These are phyloP conservation scores for Cercospora brassicicola DNA, from an alignment of 2,329 filamentous ascomycete genomes.

Conservation along the genomic window DNA sequence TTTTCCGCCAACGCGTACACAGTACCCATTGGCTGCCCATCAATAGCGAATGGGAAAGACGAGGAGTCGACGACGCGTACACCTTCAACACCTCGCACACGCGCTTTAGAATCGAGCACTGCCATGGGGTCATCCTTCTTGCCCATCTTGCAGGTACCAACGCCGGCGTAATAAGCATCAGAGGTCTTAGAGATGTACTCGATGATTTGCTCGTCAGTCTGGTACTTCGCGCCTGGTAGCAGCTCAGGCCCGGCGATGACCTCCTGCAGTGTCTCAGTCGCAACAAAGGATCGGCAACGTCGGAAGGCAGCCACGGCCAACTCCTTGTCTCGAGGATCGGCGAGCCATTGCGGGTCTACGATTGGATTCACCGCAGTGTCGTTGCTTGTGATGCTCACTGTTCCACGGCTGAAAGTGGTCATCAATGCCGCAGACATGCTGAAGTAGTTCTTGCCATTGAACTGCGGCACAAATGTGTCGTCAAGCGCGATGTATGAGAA, in stretches of 20 bases:
- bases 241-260: constrained; percentile 23
- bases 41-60: constrained; percentile 23
- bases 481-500: constrained; percentile 3
- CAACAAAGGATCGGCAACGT: constrained; percentile 37
- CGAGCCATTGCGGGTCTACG: constrained; percentile 40
- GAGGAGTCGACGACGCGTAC: constrained; percentile 32
- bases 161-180: constrained; percentile 22
- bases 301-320: constrained; percentile 40
- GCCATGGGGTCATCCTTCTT: constrained; percentile 23
- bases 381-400: constrained; percentile 16
- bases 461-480: neutral
- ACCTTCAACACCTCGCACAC: constrained; percentile 26
- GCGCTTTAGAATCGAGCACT: constrained; percentile 27
- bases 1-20: constrained; percentile 19
- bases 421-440: constrained; percentile 33
- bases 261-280: constrained; percentile 33
- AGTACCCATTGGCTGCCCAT: constrained; percentile 31
- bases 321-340: constrained; percentile 36
- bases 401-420: constrained; percentile 30
- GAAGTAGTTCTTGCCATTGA: constrained; percentile 19
- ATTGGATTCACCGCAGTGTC: constrained; percentile 17
- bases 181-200: constrained; percentile 18
- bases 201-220: constrained; percentile 23
- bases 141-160: constrained; percentile 29
- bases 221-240: neutral